Base-by-base conservation (phyloP, 2,329 filamentous ascomycete genomes). In the Graphilbum ipis-grandicollis region DNA sequence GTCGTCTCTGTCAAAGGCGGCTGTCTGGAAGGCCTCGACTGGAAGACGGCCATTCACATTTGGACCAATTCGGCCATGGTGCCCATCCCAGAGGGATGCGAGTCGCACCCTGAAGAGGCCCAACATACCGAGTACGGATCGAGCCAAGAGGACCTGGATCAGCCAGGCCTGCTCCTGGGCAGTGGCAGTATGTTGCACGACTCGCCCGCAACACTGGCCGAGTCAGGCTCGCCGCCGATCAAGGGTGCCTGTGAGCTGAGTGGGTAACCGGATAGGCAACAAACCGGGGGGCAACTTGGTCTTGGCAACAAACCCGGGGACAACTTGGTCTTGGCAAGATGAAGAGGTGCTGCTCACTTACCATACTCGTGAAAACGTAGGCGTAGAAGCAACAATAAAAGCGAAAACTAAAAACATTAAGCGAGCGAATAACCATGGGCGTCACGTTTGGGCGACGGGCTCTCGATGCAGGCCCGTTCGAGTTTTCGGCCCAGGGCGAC, bases 11-110 rank as follows among this genome's bases (percentile, higher is more conserved):
- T 82, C 33, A 80, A 80, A 49, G 75, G 70, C 10, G 76, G 75
- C 30, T 77, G 75, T 47, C 60, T 82, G 33, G 65, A 73, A 6
- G 72, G 67, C 1, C 56, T 81, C 17, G 65, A 75, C 52, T 72
- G 74, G 69, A 57, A 52, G 12, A 56, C 52, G 3, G 73, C 72
- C 21, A 68, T 70, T 44, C 76, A 82, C 56, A 73, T 81, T 46
- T 80, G 71, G 68, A 75, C 71, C 17, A 71, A 71, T 47, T 66
- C 63, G 31, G 75, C 75, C 45, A 74, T 81, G 61, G 63, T 79
- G 15, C 69, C 74, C 25, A 79, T 81, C 43, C 75, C 76, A 3
- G 72, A 77, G 46, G 68, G 71, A 9, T 66, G 63, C 21, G 70
- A 76, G 54, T 53, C 57, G 6, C 65, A 68, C 50, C 62, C 65